Conservation (phyloP, 2,329 filamentous ascomycete genomes). For the Calcarisporium arbuscula region DNA sequence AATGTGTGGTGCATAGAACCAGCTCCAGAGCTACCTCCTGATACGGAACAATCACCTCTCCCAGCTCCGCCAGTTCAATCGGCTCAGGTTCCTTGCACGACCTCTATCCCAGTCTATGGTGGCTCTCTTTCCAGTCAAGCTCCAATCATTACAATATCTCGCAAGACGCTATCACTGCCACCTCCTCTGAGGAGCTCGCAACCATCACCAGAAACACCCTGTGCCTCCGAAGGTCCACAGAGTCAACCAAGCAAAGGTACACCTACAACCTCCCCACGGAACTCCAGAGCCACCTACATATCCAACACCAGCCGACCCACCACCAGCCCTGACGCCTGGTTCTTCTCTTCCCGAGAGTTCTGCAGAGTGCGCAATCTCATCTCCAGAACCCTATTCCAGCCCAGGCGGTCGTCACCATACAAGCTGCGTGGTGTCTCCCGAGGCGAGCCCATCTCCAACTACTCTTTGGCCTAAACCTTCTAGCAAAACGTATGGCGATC, state of each 20-base stretch:
- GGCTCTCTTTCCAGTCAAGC: slow-evolving; percentile 2
- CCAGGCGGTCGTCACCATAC: background rate
- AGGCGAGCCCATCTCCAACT: slow-evolving; percentile 17
- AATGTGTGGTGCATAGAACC: slow-evolving; percentile 24
- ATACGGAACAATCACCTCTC: slow-evolving; percentile 7
- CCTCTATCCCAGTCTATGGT: background rate
- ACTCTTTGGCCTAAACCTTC: slow-evolving; percentile 17
- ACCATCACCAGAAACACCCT: slow-evolving; percentile 7
- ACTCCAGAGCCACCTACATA: slow-evolving; percentile 12
- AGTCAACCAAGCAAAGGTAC: background rate
- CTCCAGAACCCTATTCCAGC: slow-evolving; percentile 3
- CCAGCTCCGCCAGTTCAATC: slow-evolving; percentile 11
- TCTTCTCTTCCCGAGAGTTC: slow-evolving; percentile 4
- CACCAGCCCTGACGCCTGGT: slow-evolving; percentile 2
- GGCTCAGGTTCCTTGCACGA: slow-evolving; percentile 1
- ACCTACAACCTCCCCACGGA: slow-evolving; percentile 5
- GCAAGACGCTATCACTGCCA: too few species aligned
- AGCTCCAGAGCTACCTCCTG: slow-evolving; percentile 6
- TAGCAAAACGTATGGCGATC: slow-evolving; percentile 11
- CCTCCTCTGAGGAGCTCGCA: too few species aligned
- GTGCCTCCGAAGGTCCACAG: slow-evolving; percentile 1
- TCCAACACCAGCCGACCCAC: slow-evolving; percentile 6
- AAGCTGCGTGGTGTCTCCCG: too few species aligned
- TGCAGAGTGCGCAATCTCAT: slow-evolving; percentile 1
- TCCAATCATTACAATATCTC: slow-evolving; percentile 2